Conservation (phyloP, 2,329 filamentous ascomycete genomes). For the Bipolaris sorokiniana region DNA sequence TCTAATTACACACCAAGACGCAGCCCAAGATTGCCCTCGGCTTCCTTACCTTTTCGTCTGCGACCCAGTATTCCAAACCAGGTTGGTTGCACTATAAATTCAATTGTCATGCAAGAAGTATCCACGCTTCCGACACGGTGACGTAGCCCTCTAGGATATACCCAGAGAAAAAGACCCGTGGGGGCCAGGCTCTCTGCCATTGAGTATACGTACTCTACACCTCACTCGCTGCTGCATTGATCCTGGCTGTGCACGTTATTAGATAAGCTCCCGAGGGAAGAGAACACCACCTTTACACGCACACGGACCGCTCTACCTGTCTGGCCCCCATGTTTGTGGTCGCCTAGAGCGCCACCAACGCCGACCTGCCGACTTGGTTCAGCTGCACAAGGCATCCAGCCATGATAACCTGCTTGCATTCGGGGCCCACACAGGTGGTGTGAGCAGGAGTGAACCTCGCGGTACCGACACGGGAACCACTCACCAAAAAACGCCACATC, state of each 20-base stretch:
- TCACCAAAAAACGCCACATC: not conserved
- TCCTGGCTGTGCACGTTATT: no score
- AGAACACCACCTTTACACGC: not conserved
- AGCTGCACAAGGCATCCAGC: slow-evolving; percentile 6
- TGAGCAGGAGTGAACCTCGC: not conserved
- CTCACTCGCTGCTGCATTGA: not conserved
- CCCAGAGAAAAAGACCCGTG: not conserved
- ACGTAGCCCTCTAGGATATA: slow-evolving; percentile 2
- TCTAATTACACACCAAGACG: not conserved
- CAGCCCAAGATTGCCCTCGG: not conserved
- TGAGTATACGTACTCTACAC: not conserved
- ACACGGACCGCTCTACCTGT: not conserved
- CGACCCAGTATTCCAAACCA: not conserved
- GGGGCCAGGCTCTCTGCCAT: not conserved
- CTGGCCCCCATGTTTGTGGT: not conserved
- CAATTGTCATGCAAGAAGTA: not conserved
- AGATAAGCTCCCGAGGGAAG: not conserved
- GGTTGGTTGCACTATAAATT: not conserved
- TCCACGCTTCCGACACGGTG: slow-evolving; percentile 2
- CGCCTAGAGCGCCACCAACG: slow-evolving; percentile 9
- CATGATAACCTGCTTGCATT: slow-evolving; percentile 6
- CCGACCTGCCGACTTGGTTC: slow-evolving; percentile 7
- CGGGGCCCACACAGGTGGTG: not conserved
- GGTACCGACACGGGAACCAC: not conserved
- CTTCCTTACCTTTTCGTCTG: not conserved